Evolutionary conservation across 129 eudicot species (phyloP), one percentile per base, ranked within the genome.

Genomic region (Arctium minus): DNA sequence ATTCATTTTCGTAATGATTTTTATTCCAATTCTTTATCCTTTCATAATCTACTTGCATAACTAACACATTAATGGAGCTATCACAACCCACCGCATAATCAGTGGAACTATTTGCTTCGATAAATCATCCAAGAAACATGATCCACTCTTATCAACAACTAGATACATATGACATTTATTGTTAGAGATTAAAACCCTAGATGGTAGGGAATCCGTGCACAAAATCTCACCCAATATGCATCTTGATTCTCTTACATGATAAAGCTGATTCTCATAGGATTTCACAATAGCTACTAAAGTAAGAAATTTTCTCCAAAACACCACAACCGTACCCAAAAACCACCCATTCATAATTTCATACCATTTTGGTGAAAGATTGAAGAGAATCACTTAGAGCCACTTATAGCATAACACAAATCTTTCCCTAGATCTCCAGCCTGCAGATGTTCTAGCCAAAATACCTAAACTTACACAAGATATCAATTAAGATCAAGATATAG

Each of bases 401-500:
- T 46, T 27, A 75, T 12, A 2, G 67, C 22, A 75, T 48, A 75
- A 31, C 69, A 75, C 39, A 76, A 76, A 76, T 76, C 69, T 76
- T 32, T 13, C 78, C 62, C 44, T 50, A 31, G 17, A 76, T 48
- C 7, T 56, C 79, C 78, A 48, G 12, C 78, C 79, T 75, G 30
- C 69, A 75, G 31, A 6, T 75, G 15, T 46, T 42, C 50, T 75
- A 75, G 7, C 68, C 79, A 42, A 7, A 42, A 42, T 42, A 42
- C 2, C 48, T 35, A 35, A 44, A 31, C 5, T 30, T 1, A 50
- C 12, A 77, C n/a, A 48, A 8, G 48, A 33, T 56, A 32, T n/a
- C 80, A 77, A 12, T n/a, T 33, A 53, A 53, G 29, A 75, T 30
- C 11, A 65, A 13, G 33, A 76, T 2, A 33, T 53, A 9, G 32